These are phyloP conservation scores for Sugiyamaella qingdaonensis DNA, from an alignment of 805 yeast genomes.

Conservation along the genomic window DNA sequence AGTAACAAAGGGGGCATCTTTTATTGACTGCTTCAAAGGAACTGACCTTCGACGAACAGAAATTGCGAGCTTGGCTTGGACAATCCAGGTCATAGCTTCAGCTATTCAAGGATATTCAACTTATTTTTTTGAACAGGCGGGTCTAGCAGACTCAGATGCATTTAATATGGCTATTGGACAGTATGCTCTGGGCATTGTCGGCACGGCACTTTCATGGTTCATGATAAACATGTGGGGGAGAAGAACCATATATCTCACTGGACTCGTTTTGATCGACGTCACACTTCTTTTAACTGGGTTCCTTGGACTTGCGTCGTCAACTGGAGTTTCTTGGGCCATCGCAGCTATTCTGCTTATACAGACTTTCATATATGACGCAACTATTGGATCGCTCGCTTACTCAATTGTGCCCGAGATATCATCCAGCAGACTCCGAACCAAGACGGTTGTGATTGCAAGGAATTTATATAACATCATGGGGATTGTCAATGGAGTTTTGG, in stretches of 20 bases:
- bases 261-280: constrained; percentile 35
- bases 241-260: constrained; percentile 27
- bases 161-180: constrained; percentile 46
- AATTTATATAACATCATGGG: constrained; percentile 25
- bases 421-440: constrained; percentile 39
- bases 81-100: constrained; percentile 35
- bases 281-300: constrained; percentile 44
- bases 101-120: constrained; percentile 12
- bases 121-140: constrained; percentile 24
- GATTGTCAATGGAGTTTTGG: constrained; percentile 17
- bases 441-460: constrained; percentile 42
- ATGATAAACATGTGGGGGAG: constrained; percentile 24
- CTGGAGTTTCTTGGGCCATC: constrained; percentile 26
- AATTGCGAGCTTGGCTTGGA: constrained; percentile 43
- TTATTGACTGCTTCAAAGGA: constrained; percentile 46
- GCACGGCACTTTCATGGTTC: constrained; percentile 33
- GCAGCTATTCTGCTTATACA: constrained; percentile 45
- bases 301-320: constrained; percentile 35
- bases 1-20: constrained; percentile 20
- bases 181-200: constrained; percentile 43
- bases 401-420: constrained; percentile 33
- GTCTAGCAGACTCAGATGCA: constrained; percentile 25
- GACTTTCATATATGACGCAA: constrained; percentile 41
- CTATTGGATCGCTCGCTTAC: constrained; percentile 5
- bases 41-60: constrained; percentile 47